Evolutionary conservation across 495 filamentous ascomycete species (phyloP), one percentile per base, ranked within the genome.

Genomic region (Penicillium alfredii): DNA sequence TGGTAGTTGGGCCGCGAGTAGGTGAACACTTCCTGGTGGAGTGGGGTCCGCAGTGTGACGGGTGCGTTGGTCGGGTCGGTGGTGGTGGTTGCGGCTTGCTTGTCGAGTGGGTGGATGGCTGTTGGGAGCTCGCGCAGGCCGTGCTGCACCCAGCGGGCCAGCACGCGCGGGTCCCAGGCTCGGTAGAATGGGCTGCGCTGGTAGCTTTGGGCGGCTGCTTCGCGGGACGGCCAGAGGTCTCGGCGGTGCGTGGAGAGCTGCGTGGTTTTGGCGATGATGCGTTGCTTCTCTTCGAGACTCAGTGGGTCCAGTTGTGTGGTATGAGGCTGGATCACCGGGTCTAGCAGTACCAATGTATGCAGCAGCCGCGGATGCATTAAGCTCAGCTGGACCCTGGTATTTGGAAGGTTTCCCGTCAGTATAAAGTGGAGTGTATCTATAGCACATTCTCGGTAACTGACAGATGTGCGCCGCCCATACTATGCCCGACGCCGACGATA

Each of bases 401-500:
- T n/a, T n/a, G n/a, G n/a, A n/a, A 38, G 11, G 10, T 9, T 30
- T 28, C 35, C 25, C 22, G 21, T 46, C 34, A 40, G 34, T 27
- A 14, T 24, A 30, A 15, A 39, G 17, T 32, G 13, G 17, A 6
- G 21, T n/a, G 5, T 21, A n/a, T 10, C 8, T 19, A 11, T 6
- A 15, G 21, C 34, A 25, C 8, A n/a, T 9, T 16, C 20, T 18
- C 20, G 30, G 36, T n/a, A 22, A 52, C 64, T 49, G 14, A 73
- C 64, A 76, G 73, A 33, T 84, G 74, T 53, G 73, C 75, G 41
- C 74, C 89, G 45, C 92, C 92, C 71, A 88, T 83, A 55, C 84
- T 90, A 62, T 98, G 92, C 13, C 92, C 92, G 3, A 98, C 56
- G 18, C 89, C 92, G 38, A 96, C 63, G n/a, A 96, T 61, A 4